Percentiles rank a stretch among this genome's conserved stretches.
These are phyloP conservation scores for Sporothrix inflata DNA, from an alignment of 2,329 filamentous ascomycete genomes.

Conservation along the genomic window DNA sequence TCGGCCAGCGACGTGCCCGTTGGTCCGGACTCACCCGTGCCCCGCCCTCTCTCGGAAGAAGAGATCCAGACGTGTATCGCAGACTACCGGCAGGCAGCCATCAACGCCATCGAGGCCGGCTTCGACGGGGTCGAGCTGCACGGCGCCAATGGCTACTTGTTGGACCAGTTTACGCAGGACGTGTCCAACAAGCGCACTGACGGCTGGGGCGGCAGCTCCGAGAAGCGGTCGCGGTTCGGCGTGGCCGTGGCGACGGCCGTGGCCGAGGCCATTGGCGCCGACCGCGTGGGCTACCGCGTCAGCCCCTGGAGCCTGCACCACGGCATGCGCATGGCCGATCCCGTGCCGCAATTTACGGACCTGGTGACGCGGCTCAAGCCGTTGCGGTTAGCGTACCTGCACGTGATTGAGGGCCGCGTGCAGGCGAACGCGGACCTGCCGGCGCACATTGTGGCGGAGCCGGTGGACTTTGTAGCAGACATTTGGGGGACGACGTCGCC, in stretches of 20 bases:
- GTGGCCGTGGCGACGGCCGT: constrained; percentile 58
- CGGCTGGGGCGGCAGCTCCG: constrained; percentile 57
- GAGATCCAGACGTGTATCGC: constrained; percentile 68
- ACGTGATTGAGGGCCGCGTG: constrained; percentile 53
- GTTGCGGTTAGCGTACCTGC: constrained; percentile 58
- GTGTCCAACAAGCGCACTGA: constrained; percentile 59
- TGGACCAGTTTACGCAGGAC: constrained; percentile 65
- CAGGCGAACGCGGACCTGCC: constrained; percentile 20
- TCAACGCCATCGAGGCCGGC: constrained; percentile 63
- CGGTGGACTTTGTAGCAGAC: constrained; percentile 16
- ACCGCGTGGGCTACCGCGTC: constrained; percentile 56
- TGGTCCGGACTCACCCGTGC: neutral
- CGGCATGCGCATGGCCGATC: constrained; percentile 61
- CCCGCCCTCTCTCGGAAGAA: constrained; percentile 60
- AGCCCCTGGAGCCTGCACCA: constrained; percentile 60
- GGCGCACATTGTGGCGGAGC: neutral
- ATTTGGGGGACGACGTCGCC: constrained; percentile 19
- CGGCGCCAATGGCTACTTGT: constrained; percentile 76
- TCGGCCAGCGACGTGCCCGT: constrained; percentile 23
- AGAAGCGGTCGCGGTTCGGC: constrained; percentile 57
- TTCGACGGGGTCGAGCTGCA: constrained; percentile 75
- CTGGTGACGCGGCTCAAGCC: constrained; percentile 43
- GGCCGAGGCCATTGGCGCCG: constrained; percentile 53
- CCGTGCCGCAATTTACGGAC: constrained; percentile 60
- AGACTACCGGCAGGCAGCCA: constrained; percentile 58